Evolutionary conservation across 805 yeast genomes (phyloP).

Genomic region (Debaryomyces maramus): DNA sequence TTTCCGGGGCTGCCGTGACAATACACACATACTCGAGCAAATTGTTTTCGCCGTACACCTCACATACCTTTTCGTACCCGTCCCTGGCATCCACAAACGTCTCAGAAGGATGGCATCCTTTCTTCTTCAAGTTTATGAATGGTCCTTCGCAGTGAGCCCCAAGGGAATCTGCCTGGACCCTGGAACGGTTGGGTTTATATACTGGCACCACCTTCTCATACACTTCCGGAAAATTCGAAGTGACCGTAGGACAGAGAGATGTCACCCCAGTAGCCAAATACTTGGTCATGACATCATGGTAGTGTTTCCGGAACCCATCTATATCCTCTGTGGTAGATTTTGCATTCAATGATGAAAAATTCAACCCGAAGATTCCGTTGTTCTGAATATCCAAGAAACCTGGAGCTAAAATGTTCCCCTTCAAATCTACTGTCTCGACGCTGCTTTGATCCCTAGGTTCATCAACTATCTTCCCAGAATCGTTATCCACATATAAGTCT

Average conservation of each 20-base stretch:
- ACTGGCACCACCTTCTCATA: constrained; percentile 49
- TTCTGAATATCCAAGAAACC: constrained; percentile 60
- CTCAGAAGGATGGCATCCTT: constrained; percentile 52
- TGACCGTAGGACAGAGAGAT: constrained; percentile 55
- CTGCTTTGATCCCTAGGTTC: constrained; percentile 17
- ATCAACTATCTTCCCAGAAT: constrained; percentile 41
- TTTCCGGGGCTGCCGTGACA: constrained; percentile 54
- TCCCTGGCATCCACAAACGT: constrained; percentile 41
- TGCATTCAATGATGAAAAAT: constrained; percentile 42
- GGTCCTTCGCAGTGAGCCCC: constrained; percentile 68
- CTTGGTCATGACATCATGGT: constrained; percentile 45
- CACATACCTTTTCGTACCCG: constrained; percentile 27
- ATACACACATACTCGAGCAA: constrained; percentile 38
- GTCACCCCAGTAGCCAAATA: constrained; percentile 55
- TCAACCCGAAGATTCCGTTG: constrained; percentile 58
- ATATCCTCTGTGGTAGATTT: constrained; percentile 31
- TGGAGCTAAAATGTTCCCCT: constrained; percentile 51
- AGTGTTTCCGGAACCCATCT: constrained; percentile 32
- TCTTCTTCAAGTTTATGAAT: constrained; percentile 47
- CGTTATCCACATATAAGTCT: constrained; percentile 46
- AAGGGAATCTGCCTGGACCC: constrained; percentile 41
- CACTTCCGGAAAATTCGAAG: constrained; percentile 50
- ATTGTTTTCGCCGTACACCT: constrained; percentile 40
- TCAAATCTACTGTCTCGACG: constrained; percentile 39
- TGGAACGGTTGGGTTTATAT: constrained; percentile 33